Percentiles rank a stretch among this genome's conserved stretches.
phyloP scores from a whole-genome alignment of 495 filamentous ascomycete genomes.

The Chaetomium fimeti region DNA sequence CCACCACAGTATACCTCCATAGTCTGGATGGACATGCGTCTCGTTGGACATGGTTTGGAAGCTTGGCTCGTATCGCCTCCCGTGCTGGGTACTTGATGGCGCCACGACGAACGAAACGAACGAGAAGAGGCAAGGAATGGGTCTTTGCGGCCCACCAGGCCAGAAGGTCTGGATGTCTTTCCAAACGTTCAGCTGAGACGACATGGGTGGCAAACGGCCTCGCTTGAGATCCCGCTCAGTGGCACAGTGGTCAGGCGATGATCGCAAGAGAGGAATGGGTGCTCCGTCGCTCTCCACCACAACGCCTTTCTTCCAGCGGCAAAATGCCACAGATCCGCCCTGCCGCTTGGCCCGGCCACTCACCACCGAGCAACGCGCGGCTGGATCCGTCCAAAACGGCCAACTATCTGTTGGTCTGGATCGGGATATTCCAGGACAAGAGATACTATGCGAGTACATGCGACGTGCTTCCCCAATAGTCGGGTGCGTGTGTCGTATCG shows the following conservation, averaged over 20 bases:
- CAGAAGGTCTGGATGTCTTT: not conserved
- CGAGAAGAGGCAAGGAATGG: not conserved
- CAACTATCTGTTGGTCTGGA: not conserved
- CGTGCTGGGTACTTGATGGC: not conserved
- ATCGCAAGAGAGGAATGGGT: not conserved
- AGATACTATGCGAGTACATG: not conserved
- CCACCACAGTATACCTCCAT: too few species aligned
- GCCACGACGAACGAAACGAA: not conserved
- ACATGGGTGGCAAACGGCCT: not conserved
- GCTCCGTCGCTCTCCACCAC: not conserved
- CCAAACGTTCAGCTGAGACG: not conserved
- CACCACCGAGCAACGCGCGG: slow-evolving; percentile 5
- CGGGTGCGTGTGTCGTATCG: not conserved
- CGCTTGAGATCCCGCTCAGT: not conserved
- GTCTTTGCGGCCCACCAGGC: not conserved
- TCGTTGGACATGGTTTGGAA: too few species aligned
- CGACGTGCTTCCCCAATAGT: slow-evolving; percentile 5
- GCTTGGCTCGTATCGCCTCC: not conserved
- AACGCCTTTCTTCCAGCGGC: slow-evolving; percentile 7
- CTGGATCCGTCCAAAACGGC: not conserved
- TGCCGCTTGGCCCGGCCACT: not conserved
- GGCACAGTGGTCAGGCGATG: not conserved
- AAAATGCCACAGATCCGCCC: slow-evolving; percentile 5
- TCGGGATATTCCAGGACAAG: not conserved
- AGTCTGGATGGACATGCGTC: too few species aligned